A percentile compares a stretch with the other conserved stretches of the same genome.
These are phyloP conservation scores for Metarhizium humberi DNA, from an alignment of 2,329 filamentous ascomycete species.

Conservation along the genomic window DNA sequence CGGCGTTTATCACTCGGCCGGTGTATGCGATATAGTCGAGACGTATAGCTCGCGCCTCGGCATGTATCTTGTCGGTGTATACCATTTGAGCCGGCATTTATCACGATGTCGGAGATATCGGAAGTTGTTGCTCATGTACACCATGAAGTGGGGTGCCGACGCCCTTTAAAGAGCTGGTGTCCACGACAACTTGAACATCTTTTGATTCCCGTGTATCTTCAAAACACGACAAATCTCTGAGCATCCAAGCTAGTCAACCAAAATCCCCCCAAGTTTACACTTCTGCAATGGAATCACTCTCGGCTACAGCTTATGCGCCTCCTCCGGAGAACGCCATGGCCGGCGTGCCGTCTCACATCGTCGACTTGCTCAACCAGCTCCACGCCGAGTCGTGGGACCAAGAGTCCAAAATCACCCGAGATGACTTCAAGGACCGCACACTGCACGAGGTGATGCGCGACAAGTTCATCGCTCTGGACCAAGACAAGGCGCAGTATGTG, in stretches of 20 bases:
- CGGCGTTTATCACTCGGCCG: too few relatives aligned
- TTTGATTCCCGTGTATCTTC: too few relatives aligned
- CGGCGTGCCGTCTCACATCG: constrained; percentile 5
- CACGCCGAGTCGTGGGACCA: constrained; percentile 8
- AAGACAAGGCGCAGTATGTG: constrained; percentile 47
- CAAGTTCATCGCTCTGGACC: constrained; percentile 51
- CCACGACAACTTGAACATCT: too few relatives aligned
- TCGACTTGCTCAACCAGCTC: constrained; percentile 7
- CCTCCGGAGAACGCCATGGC: constrained; percentile 4
- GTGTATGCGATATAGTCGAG: too few relatives aligned
- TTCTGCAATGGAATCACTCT: not conserved
- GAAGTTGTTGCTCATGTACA: not conserved
- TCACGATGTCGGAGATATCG: not conserved
- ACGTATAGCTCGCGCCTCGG: too few relatives aligned
- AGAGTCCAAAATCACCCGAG: constrained; percentile 4
- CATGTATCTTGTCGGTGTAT: not conserved
- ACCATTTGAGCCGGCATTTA: too few relatives aligned
- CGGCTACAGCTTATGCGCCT: not conserved
- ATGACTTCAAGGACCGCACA: constrained; percentile 1
- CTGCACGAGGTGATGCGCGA: constrained; percentile 29
- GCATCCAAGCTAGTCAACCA: too few relatives aligned
- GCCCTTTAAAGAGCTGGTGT: not conserved
- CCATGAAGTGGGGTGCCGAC: not conserved
- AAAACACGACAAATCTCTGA: too few relatives aligned
- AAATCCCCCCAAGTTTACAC: too few relatives aligned